phyloP scores from a whole-genome alignment of 352 stramenopile species.

The Globisporangium splendens region DNA sequence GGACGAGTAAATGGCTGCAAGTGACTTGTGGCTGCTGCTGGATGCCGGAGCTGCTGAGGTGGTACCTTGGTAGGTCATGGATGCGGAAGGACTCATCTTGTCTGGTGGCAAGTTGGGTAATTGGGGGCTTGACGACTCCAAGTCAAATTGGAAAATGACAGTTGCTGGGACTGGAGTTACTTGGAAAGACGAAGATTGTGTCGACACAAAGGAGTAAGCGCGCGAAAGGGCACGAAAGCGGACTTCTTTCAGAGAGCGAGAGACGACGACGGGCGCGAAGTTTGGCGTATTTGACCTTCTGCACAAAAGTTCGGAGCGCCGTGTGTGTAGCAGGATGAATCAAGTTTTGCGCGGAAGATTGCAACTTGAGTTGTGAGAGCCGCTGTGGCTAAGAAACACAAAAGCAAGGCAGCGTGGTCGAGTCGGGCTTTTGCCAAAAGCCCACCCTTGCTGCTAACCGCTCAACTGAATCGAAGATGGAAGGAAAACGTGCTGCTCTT shows the following conservation, averaged over 20 bases:
- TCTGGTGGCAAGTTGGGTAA: not conserved
- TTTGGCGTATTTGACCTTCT: constrained; percentile 10
- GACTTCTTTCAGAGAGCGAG: constrained; percentile 1
- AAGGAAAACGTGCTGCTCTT: not conserved
- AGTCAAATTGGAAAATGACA: constrained; percentile 13
- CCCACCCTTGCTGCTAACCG: not conserved
- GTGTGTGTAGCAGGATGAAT: constrained; percentile 7
- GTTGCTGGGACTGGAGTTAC: constrained; percentile 1
- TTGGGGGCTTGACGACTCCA: constrained; percentile 1
- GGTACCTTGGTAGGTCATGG: not conserved
- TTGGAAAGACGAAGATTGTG: not conserved
- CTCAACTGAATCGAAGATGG: constrained; percentile 10
- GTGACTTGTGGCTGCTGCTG: constrained; percentile 9
- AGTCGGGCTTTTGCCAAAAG: constrained; percentile 2
- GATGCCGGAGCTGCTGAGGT: not conserved
- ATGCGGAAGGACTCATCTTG: not conserved
- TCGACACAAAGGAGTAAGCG: not conserved
- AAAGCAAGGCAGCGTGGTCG: not conserved
- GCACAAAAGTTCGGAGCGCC: constrained; percentile 3
- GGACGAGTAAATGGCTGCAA: constrained; percentile 46
- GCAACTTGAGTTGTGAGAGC: constrained; percentile 8
- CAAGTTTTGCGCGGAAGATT: constrained; percentile 11
- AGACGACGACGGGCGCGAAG: not conserved
- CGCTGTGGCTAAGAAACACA: constrained; percentile 7
- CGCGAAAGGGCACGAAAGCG: constrained; percentile 4